Evolutionary conservation across 2,329 filamentous ascomycete genomes (phyloP).

Genomic region (Colletotrichum trifolii): DNA sequence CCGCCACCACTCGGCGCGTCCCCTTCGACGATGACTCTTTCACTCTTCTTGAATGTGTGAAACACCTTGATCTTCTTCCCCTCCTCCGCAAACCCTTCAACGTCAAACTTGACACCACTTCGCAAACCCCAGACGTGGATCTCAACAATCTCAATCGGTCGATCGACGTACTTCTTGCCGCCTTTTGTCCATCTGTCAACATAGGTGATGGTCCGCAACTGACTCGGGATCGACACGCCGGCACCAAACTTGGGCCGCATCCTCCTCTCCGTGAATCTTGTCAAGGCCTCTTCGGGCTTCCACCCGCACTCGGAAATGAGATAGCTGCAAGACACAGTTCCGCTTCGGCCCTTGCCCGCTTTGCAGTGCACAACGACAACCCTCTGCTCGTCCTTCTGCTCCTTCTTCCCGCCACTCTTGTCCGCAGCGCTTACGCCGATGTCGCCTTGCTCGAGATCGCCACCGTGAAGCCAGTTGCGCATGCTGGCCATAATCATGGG

Average conservation of each 20-base stretch:
- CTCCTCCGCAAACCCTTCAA: slow-evolving; percentile 89
- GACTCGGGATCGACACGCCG: slow-evolving; percentile 93
- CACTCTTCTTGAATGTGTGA: slow-evolving; percentile 80
- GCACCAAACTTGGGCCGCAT: slow-evolving; percentile 92
- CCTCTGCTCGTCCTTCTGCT: slow-evolving; percentile 53
- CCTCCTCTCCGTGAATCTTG: slow-evolving; percentile 77
- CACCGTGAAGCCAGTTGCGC: slow-evolving; percentile 82
- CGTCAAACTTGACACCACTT: slow-evolving; percentile 86
- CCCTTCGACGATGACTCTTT: slow-evolving; percentile 76
- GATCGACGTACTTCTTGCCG: slow-evolving; percentile 83
- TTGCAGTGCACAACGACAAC: slow-evolving; percentile 97
- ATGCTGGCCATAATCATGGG: slow-evolving; percentile 92
- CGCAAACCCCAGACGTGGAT: slow-evolving; percentile 90
- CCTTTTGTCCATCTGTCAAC: slow-evolving; percentile 85
- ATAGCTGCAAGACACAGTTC: slow-evolving; percentile 88
- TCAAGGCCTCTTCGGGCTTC: slow-evolving; percentile 63
- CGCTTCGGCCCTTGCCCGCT: slow-evolving; percentile 93
- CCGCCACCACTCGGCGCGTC: slow-evolving; percentile 61
- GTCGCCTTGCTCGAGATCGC: slow-evolving; percentile 48
- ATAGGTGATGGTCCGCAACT: slow-evolving; percentile 88
- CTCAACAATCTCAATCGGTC: slow-evolving; percentile 85
- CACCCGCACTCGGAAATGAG: slow-evolving; percentile 85
- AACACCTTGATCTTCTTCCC: slow-evolving; percentile 87
- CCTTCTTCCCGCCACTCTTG: slow-evolving; percentile 37
- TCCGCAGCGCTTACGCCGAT: slow-evolving; percentile 9